Base-by-base conservation (phyloP, 208 protist species). In the Zelonia costaricensis region DNA sequence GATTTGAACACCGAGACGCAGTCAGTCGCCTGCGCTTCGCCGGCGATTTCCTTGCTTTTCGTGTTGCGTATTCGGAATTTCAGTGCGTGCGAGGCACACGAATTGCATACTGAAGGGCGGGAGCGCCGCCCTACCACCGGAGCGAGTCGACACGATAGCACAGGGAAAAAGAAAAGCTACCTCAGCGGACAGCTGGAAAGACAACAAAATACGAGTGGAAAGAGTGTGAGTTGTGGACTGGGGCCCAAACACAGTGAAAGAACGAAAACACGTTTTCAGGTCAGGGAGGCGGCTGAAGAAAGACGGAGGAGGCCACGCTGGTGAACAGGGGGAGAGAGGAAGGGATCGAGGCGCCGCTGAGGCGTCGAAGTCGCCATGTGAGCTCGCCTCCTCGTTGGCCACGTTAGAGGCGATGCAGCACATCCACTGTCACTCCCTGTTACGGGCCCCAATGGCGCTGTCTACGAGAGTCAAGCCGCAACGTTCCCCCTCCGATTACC, bases 401-500 rank as follows among this genome's bases (percentile, higher is more conserved):
- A 57, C 33, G 23, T 33, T 57, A 20, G 25, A 45, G 20, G 9
- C 10, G 16, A 57, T 43, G 12, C 16, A n/a, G n/a, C n/a, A n/a
- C n/a, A n/a, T n/a, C n/a, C n/a, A n/a, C n/a, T n/a, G n/a, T n/a
- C n/a, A n/a, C n/a, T n/a, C n/a, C n/a, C n/a, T n/a, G n/a, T n/a
- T n/a, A n/a, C n/a, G n/a, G n/a, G n/a, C n/a, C n/a, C n/a, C n/a
- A n/a, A 57, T 15, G 20, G 42, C 13, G 3, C 13, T 31, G 36
- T 31, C 18, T 30, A 8, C 52, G 28, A 23, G n/a, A n/a, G n/a
- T n/a, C 12, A 43, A n/a, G 22, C 9, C n/a, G 30, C n/a, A 30
- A 30, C 25, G 22, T 13, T n/a, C 52, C 15, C 55, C 10, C 38
- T 27, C 2, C 28, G 8, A 36, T 57, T 82, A 94, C 88, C 88